Conservation (phyloP, 495 filamentous ascomycete species). For the Penicillium cosmopolitanum region DNA sequence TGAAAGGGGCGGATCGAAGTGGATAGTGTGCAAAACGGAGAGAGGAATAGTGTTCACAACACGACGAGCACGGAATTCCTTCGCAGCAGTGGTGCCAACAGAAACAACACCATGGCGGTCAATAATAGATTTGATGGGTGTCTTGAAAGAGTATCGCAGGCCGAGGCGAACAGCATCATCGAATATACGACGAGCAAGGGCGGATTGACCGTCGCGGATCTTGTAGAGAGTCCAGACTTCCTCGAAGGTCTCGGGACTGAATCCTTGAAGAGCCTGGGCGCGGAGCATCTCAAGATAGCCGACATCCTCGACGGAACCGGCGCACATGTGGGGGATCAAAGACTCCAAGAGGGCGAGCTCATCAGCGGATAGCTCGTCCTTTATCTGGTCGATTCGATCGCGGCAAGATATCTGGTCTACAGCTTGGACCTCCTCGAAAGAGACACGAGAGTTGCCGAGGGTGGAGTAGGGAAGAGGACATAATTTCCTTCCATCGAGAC, state of each 20-base stretch:
- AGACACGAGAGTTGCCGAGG: constrained; percentile 21
- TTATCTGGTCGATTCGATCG: constrained; percentile 29
- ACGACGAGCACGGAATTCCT: constrained; percentile 12
- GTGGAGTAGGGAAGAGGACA: constrained; percentile 24
- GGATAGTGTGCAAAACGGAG: constrained; percentile 22
- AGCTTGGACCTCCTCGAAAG: constrained; percentile 13
- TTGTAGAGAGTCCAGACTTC: constrained; percentile 24
- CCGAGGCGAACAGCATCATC: constrained; percentile 18
- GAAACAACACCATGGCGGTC: constrained; percentile 11
- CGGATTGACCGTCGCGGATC: constrained; percentile 22
- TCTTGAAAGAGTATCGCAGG: constrained; percentile 26
- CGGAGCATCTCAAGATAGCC: constrained; percentile 26
- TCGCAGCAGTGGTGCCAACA: constrained; percentile 3
- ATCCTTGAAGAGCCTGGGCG: constrained; percentile 18
- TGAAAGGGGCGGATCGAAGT: constrained; percentile 29
- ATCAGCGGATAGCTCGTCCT: constrained; percentile 24
- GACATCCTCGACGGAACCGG: constrained; percentile 24
- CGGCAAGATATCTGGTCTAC: constrained; percentile 25
- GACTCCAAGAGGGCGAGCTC: constrained; percentile 16
- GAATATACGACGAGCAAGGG: constrained; percentile 21
- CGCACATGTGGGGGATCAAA: constrained; percentile 15
- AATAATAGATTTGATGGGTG: constrained; percentile 17
- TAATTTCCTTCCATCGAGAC: constrained; percentile 14
- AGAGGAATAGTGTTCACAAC: constrained; percentile 32
- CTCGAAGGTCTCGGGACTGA: constrained; percentile 8